phyloP scores from a whole-genome alignment of 371 early-diverging fungal genomes.

The Circinella umbellata region DNA sequence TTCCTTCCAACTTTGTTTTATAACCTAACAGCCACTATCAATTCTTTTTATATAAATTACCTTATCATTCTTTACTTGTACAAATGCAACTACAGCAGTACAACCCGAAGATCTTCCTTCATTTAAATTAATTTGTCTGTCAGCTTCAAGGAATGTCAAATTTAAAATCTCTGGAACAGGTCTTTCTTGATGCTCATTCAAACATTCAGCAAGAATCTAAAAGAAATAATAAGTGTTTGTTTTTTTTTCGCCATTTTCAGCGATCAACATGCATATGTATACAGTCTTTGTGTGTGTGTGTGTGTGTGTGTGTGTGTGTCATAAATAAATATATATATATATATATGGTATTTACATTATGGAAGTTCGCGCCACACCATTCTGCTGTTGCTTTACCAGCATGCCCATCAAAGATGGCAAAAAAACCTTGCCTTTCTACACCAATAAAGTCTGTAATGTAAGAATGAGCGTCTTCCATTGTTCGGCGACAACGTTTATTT shows the following conservation, averaged over 20 bases:
- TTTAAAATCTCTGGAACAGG: constrained; percentile 84
- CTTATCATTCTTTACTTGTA: constrained; percentile 53
- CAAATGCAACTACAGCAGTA: constrained; percentile 88
- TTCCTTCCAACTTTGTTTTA: no score
- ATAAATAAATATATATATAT: no score
- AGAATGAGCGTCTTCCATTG: constrained; percentile 98
- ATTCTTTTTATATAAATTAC: no score
- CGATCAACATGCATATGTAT: no score
- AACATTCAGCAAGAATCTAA: constrained; percentile 29
- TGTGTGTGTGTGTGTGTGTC: background rate
- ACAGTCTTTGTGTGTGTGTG: no score
- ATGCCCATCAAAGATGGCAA: constrained; percentile 98
- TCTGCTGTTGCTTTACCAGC: constrained; percentile 96
- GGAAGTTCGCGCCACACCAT: constrained; percentile 93
- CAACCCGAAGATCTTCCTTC: constrained; percentile 88
- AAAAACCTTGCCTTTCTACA: constrained; percentile 84
- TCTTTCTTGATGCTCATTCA: constrained; percentile 19
- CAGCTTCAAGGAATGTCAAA: constrained; percentile 82
- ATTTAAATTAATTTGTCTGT: constrained; percentile 74
- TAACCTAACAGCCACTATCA: no score
- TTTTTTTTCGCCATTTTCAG: background rate
- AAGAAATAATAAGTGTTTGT: background rate
- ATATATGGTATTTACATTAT: constrained; percentile 79
- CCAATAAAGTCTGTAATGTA: constrained; percentile 81
- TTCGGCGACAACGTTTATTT: constrained; percentile 88